phyloP scores from a whole-genome alignment of 2,329 filamentous ascomycete genomes.

The Plenodomus biglobosus region DNA sequence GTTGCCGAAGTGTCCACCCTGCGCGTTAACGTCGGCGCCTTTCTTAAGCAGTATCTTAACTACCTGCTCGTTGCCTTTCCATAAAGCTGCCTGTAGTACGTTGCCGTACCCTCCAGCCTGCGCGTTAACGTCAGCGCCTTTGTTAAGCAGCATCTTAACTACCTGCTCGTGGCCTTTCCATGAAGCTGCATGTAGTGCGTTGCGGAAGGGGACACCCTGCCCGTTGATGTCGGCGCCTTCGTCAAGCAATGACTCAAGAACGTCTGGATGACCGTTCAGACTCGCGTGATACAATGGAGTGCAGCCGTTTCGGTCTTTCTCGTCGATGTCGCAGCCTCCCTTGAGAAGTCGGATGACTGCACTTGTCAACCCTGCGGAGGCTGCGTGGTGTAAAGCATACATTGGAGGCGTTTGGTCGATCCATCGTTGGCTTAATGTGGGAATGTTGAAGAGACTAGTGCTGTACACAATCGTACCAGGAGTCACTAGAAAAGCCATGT shows the following conservation, averaged over 20 bases:
- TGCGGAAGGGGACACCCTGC: not conserved
- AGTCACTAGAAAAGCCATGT: constrained; percentile 10
- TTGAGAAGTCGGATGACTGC: constrained; percentile 11
- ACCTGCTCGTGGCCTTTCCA: not conserved
- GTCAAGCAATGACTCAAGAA: not conserved
- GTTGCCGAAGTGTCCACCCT: too few species aligned
- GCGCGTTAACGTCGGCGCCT: too few species aligned
- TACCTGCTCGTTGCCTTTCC: too few species aligned
- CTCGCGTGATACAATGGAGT: constrained; percentile 9
- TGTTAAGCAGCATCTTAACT: not conserved
- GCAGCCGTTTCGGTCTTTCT: constrained; percentile 4
- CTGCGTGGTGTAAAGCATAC: constrained; percentile 20
- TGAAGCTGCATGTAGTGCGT: not conserved
- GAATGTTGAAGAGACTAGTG: constrained; percentile 15
- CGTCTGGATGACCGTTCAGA: not conserved
- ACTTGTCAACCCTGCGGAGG: constrained; percentile 10
- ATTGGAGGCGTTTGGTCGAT: constrained; percentile 8
- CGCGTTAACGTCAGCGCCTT: too few species aligned
- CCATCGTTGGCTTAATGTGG: constrained; percentile 9
- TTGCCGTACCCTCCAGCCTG: too few species aligned
- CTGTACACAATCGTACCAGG: constrained; percentile 17
- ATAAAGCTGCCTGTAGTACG: too few species aligned
- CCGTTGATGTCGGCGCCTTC: not conserved
- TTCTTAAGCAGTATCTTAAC: too few species aligned
- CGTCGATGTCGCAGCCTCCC: constrained; percentile 9